A percentile compares a stretch with the other conserved stretches of the same genome.
Evolutionary conservation across 2,329 filamentous ascomycete species (phyloP).

Genomic region (Blastomyces parvus): DNA sequence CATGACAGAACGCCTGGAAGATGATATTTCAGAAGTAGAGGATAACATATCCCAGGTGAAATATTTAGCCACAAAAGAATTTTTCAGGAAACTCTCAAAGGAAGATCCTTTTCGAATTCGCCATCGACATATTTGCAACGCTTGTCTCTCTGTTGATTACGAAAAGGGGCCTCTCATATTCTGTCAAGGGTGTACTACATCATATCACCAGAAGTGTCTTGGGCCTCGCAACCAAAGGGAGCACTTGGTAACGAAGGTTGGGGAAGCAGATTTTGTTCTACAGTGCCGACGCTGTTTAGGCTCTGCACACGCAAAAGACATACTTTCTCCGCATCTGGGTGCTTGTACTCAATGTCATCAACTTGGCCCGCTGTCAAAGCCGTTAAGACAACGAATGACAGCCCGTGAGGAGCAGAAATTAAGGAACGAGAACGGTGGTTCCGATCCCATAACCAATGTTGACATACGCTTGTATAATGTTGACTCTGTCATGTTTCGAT

Average conservation of each 20-base stretch:
- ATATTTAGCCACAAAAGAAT: slow-evolving; percentile 54
- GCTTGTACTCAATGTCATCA: slow-evolving; percentile 61
- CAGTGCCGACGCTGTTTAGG: slow-evolving; percentile 84
- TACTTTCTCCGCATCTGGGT: slow-evolving; percentile 57
- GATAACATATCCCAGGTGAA: slow-evolving; percentile 10
- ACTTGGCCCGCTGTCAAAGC: slow-evolving; percentile 57
- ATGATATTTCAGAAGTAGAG: slow-evolving; percentile 30
- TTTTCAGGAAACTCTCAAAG: slow-evolving; percentile 54
- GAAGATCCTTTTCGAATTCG: slow-evolving; percentile 58
- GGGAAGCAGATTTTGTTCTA: slow-evolving; percentile 65
- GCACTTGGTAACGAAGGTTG: slow-evolving; percentile 84
- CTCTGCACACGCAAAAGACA: slow-evolving; percentile 57
- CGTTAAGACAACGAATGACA: slow-evolving; percentile 65
- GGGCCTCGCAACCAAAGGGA: slow-evolving; percentile 64
- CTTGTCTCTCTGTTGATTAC: slow-evolving; percentile 51
- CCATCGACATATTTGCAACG: slow-evolving; percentile 63
- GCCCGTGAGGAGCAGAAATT: slow-evolving; percentile 74
- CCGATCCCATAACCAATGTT: slow-evolving; percentile 64
- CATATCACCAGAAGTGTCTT: slow-evolving; percentile 76
- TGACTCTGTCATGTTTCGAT: slow-evolving; percentile 73
- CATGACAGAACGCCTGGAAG: slow-evolving; percentile 43
- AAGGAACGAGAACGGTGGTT: slow-evolving; percentile 65
- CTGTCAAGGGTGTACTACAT: slow-evolving; percentile 81
- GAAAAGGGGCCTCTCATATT: slow-evolving; percentile 64
- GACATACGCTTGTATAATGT: slow-evolving; percentile 61